Evolutionary conservation across 2,329 filamentous ascomycete species (phyloP), one percentile per base, ranked within the genome.

Genomic region (Nothomitra cinnamomea): DNA sequence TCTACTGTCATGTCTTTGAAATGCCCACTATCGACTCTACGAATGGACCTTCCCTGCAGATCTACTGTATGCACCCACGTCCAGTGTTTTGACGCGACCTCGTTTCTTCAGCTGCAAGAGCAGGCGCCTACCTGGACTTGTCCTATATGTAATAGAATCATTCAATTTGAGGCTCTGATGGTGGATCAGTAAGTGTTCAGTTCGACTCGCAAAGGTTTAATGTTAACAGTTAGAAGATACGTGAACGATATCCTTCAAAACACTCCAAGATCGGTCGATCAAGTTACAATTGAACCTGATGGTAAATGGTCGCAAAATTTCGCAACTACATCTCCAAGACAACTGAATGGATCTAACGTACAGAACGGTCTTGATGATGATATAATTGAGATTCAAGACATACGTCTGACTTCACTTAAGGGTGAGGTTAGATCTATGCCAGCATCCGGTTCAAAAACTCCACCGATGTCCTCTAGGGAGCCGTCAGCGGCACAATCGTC

Each of bases 81-180:
- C 24, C 87, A 94, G 64, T 98, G 92, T 65, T 98, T 96, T 60
- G 92, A 98, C 65, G 90, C 85, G 2, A 83, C 80, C 2, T 94
- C 87, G 1, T 98, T 95, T 64, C 74, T 98, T 19, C 87, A 95
- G 61, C 70, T 98, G 25, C 90, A 96, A 65, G 88, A 96, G 65
- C 92, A 98, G 70, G 90, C 87, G 0, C 92, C 92, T 0, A 94
- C 92, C 17, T 98, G 92, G 92, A 75, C 81, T n/a, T 98, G 92
- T 62, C 92, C 92, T 0, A 83, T 95, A 21, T 98, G 92, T 71
- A 90, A 83, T 67, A 94, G 89, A 62, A 69, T 78, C 0, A 82
- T 88, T 1, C 79, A 82, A 0, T 98, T 87, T 65, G 84, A 90
- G 51, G 81, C 78, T 49, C 70, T 98, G 22, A 87, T 87, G 10